Conservation (phyloP, 768 basidiomycete genomes). For the Lentinula guzmanii region DNA sequence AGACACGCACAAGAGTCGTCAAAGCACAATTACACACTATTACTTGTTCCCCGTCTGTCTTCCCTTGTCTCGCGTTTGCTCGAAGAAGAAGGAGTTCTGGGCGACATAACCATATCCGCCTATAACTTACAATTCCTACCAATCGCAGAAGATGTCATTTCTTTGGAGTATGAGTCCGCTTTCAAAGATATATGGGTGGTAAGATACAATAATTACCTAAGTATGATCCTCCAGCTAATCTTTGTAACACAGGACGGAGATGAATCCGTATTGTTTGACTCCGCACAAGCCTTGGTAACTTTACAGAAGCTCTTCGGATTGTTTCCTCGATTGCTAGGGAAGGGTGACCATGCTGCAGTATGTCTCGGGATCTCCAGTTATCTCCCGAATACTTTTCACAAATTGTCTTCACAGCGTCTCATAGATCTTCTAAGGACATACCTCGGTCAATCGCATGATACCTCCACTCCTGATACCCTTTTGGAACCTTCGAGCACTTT, state of each 20-base stretch:
- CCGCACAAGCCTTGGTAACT: slow-evolving; percentile 78
- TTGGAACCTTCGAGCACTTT: slow-evolving; percentile 52
- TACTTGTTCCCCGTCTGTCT: slow-evolving; percentile 85
- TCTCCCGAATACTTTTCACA: background rate
- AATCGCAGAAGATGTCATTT: slow-evolving; percentile 87
- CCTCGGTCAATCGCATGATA: slow-evolving; percentile 31
- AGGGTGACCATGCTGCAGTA: slow-evolving; percentile 84
- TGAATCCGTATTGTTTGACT: slow-evolving; percentile 83
- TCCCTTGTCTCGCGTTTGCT: slow-evolving; percentile 80
- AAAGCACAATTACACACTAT: slow-evolving; percentile 79
- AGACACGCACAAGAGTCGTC: slow-evolving; percentile 62
- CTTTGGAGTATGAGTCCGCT: slow-evolving; percentile 78
- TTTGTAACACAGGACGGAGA: slow-evolving; percentile 73
- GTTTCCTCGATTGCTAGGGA: slow-evolving; percentile 89
- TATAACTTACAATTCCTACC: slow-evolving; percentile 95
- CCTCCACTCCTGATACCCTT: slow-evolving; percentile 31
- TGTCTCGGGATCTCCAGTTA: slow-evolving; percentile 12
- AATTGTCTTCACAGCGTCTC: slow-evolving; percentile 49
- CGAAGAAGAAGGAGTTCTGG: slow-evolving; percentile 96
- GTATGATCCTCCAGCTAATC: slow-evolving; percentile 6
- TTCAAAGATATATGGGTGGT: slow-evolving; percentile 93
- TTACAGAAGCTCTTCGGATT: slow-evolving; percentile 81
- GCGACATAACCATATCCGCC: slow-evolving; percentile 82
- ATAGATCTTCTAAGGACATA: slow-evolving; percentile 65
- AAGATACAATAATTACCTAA: slow-evolving; percentile 23